phyloP scores from a whole-genome alignment of 768 basidiomycete species.

The Termitomyces sp. region DNA sequence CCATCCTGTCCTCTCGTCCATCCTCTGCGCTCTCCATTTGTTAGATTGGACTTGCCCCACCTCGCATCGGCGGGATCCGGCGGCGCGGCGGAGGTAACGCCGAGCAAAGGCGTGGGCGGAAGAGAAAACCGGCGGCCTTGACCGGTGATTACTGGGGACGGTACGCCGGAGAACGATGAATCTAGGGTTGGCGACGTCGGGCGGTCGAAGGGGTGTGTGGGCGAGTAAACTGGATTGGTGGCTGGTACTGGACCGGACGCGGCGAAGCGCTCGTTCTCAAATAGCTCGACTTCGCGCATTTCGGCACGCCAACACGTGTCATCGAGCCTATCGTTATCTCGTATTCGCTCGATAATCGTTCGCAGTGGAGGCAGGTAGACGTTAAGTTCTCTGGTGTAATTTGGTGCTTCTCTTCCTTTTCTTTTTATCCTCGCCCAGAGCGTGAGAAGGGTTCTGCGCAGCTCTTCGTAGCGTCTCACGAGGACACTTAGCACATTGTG shows the following conservation, averaged over 20 bases:
- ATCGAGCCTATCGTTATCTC: slow-evolving; percentile 62
- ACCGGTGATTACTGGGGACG: background rate
- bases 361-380: slow-evolving; percentile 6
- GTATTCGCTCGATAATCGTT: slow-evolving; percentile 29
- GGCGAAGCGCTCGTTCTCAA: slow-evolving; percentile 70
- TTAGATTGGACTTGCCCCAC: slow-evolving; percentile 42
- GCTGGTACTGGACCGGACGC: background rate
- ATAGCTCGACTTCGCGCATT: slow-evolving; percentile 65
- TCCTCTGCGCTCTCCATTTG: slow-evolving; percentile 43
- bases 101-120: background rate
- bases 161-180: background rate
- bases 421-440: background rate
- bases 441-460: background rate
- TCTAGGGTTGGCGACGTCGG: background rate
- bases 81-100: background rate
- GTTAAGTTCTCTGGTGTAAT: background rate
- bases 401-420: background rate
- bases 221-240: background rate
- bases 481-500: background rate
- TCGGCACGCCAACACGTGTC: slow-evolving; percentile 63
- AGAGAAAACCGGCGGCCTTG: background rate
- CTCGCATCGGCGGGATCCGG: slow-evolving; percentile 9
- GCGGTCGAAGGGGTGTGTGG: background rate
- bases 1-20: slow-evolving; percentile 74
- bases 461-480: background rate